Evolutionary conservation across 2,329 filamentous ascomycete genomes (phyloP), one percentile per base, ranked within the genome.

Genomic region (Alternaria longipes): DNA sequence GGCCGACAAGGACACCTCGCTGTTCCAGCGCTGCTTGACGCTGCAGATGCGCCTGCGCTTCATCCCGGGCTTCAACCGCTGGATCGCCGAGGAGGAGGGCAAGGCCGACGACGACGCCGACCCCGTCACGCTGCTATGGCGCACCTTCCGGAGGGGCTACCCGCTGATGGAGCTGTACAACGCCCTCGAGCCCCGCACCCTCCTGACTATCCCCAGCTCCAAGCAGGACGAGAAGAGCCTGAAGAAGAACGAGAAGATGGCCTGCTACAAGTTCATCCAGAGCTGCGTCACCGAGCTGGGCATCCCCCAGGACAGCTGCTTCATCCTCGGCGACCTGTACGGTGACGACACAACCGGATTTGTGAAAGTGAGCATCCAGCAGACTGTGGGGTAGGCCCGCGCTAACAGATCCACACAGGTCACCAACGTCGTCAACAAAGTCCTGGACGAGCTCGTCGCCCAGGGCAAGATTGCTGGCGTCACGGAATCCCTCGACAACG

Each of bases 291-390:
- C 89, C 68, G 91, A 97, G 54, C 84, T 98, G 52, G 87, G 89
- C 57, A 91, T 97, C 54, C 87, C 91, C 2, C 84, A 92, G 5
- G 86, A 90, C 49, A 93, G 97, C 63, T 94, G 92, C 74, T 98
- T 98, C 79, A 91, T 97, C 71, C 91, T 99, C 70, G 91, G 89
- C 59, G 94, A 99, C 80, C 83, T 98, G 46, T 94, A 95, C 79
- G 92, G 93, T 55, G 93, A 94, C 71, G 96, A 97, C 79, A 99
- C 95, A 1, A 97, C 93, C 45, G 95, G 95, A 3, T 98, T 99
- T 77, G 93, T 97, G 69, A 98, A 98, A 87, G 92, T 93, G 68
- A 62, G 58, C 45, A 53, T 30, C 14, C 20, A 5, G 22, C 4
- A 20, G 16, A 6, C 8, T 36, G 36, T 45, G 24, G 32, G 16